These are phyloP conservation scores for Penicillium olsonii DNA, from an alignment of 2,329 filamentous ascomycete species.

Conservation along the genomic window DNA sequence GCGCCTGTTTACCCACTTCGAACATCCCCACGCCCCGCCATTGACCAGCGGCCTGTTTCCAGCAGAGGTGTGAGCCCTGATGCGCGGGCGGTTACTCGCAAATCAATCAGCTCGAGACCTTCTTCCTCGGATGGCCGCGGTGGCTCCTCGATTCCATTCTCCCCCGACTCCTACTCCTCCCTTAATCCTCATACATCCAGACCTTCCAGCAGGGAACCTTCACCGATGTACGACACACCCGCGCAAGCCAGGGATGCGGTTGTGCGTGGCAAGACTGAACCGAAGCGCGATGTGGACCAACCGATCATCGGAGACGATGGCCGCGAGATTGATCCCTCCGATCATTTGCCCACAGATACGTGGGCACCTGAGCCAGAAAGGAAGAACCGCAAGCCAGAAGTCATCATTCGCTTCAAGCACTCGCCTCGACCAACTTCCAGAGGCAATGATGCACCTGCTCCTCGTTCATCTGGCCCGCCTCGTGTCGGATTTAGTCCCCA, in stretches of 20 bases:
- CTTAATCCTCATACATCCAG: constrained; percentile 54
- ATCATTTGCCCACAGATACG: constrained; percentile 64
- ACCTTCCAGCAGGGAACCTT: constrained; percentile 34
- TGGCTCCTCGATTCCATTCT: constrained; percentile 55
- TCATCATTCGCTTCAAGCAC: constrained; percentile 50
- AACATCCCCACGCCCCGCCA: constrained; percentile 27
- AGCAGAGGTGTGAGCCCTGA: constrained; percentile 34
- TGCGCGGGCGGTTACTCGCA: constrained; percentile 49
- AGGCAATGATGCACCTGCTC: constrained; percentile 18
- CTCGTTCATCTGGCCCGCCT: constrained; percentile 19
- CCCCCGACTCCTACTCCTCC: constrained; percentile 62
- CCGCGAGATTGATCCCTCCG: constrained; percentile 65
- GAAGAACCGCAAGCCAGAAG: constrained; percentile 53
- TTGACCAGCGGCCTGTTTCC: constrained; percentile 28
- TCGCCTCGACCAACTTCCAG: constrained; percentile 30
- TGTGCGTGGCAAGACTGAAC: constrained; percentile 39
- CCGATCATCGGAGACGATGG: constrained; percentile 66
- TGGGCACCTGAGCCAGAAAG: constrained; percentile 68
- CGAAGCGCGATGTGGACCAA: constrained; percentile 46
- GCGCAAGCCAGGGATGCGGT: constrained; percentile 43
- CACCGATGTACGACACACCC: constrained; percentile 39
- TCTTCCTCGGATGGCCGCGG: constrained; percentile 41
- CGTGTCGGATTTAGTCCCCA: constrained; percentile 26
- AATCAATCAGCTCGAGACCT: constrained; percentile 62
- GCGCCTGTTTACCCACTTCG: constrained; percentile 31